Evolutionary conservation across 2,329 filamentous ascomycete genomes (phyloP), one percentile per base, ranked within the genome.

Genomic region (Bipolaris cookei): DNA sequence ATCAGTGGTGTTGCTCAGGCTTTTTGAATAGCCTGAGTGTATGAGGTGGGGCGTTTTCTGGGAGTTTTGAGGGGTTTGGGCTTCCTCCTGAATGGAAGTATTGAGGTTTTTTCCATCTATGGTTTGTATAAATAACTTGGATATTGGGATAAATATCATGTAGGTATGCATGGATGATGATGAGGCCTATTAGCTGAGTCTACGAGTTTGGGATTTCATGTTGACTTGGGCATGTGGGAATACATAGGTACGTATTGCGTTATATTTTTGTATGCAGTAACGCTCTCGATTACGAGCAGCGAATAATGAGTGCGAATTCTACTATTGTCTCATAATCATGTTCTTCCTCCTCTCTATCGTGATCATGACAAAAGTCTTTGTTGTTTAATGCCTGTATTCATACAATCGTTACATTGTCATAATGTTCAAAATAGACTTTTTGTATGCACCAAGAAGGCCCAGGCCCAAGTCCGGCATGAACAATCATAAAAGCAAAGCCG

Each of bases 1-100:
- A 72, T 78, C 11, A 80, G 75, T 66, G 78, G 69, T 56, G 69
- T 73, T 41, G 69, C 66, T 8, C 69, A 51, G 10, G 54, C 54
- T 47, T 56, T 35, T 38, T 56, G 34, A 25, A 4, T 10, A 38
- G 2, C 5, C 6, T 41, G 10, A 20, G 23, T 16, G 28, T 30
- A 11, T 8, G 14, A n/a, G 7, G 3, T 6, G 1, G 11, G 21
- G 20, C 18, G 28, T 30, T 45, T 45, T 32, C 4, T 14, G 11
- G 2, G 2, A 7, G 11, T 20, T 21, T 54, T 49, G 28, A 8
- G 25, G 25, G 25, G 1, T 25, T 25, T 30, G 2, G 4, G 23
- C 23, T 6, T 25, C 23, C 23, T 25, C 2, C 10, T 3, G 6
- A 30, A 10, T 2, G 3, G 13, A 11, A 13, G 7, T 20, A 28